Evolutionary conservation across 2,329 filamentous ascomycete species (phyloP), one percentile per base, ranked within the genome.

Genomic region (Cordyceps militaris): DNA sequence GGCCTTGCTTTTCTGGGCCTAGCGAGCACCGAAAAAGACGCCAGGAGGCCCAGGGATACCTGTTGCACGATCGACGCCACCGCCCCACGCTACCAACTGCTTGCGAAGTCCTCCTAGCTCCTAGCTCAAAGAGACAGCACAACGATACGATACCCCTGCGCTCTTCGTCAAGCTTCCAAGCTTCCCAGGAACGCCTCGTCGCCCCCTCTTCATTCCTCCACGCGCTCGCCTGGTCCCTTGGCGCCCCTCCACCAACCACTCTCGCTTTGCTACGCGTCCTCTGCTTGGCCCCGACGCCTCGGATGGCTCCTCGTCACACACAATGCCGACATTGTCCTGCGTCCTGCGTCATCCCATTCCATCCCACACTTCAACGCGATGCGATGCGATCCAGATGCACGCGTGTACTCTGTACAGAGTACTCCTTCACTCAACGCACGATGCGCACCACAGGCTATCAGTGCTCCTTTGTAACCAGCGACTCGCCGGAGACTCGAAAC

Each of bases 1-100:
- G 21, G 16, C 30, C 42, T 43, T 55, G 30, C 52, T 47, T 9
- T 14, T 54, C 38, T 54, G 1, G 40, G 51, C 30, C 42, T 55
- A 55, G 52, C 52, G 28, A 47, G 36, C 50, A 4, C 14, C 50
- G 21, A 52, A 43, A 52, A 52, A 40, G 48, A 51, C 13, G 6
- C 32, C 49, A 52, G 49, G 40, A 54, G 38, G 40, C 26, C 40
- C 16, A 55, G 52, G 30, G n/a, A n/a, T 13, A 36, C 44, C 47
- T 51, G 55, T 44, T 50, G 44, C 55, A 50, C 46, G 55, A 57
- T 57, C 55, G 13, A 34, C 46, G 47, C 46, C 55, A 57, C 46
- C 3, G 36, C 55, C 55, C 55, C 55, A 51, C 46, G 36, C n/a
- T 36, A 16, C 23, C 52, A 47, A 34, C 34, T 38, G 14, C 16